Conservation (phyloP, 345 rosid species). For the Salix koriyanagi region DNA sequence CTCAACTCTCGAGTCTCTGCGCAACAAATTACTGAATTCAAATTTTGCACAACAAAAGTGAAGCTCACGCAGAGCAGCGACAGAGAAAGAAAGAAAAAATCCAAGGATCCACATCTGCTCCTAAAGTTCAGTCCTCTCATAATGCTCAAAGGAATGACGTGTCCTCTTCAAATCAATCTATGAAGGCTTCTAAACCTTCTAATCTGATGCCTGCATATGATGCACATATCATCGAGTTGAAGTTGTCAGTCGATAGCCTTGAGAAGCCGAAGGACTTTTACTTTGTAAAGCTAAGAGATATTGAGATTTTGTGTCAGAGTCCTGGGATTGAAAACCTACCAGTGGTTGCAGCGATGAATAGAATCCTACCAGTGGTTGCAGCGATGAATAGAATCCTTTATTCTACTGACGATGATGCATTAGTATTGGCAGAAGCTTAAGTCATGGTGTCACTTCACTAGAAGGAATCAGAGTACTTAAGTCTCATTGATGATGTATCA, state of each 20-base stretch:
- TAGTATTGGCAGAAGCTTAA: constrained; percentile 65
- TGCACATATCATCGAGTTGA: constrained; percentile 88
- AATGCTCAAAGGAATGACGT: constrained; percentile 50
- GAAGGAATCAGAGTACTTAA: constrained; percentile 41
- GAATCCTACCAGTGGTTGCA: constrained; percentile 69
- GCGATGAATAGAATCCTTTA: constrained; percentile 83
- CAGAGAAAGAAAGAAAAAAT: too few relatives aligned
- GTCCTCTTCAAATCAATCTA: constrained; percentile 47
- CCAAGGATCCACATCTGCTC: constrained; percentile 40
- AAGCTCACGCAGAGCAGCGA: constrained; percentile 9
- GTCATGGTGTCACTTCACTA: constrained; percentile 45
- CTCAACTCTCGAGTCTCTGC: too few relatives aligned
- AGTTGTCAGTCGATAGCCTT: constrained; percentile 84
- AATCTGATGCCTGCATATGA: constrained; percentile 60
- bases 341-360: constrained; percentile 80
- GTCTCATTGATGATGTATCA: constrained; percentile 72
- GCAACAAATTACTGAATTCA: too few relatives aligned
- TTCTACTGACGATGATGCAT: constrained; percentile 65
- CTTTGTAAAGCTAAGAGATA: constrained; percentile 79
- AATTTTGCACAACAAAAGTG: too few relatives aligned
- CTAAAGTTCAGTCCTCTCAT: constrained; percentile 58
- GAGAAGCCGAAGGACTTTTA: constrained; percentile 98
- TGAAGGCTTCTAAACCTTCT: constrained; percentile 50
- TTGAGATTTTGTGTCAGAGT: constrained; percentile 80
- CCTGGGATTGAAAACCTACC: constrained; percentile 58